Evolutionary conservation across 805 yeast genomes (phyloP), one percentile per base, ranked within the genome.

Genomic region (Tetrapisispora fleetii): DNA sequence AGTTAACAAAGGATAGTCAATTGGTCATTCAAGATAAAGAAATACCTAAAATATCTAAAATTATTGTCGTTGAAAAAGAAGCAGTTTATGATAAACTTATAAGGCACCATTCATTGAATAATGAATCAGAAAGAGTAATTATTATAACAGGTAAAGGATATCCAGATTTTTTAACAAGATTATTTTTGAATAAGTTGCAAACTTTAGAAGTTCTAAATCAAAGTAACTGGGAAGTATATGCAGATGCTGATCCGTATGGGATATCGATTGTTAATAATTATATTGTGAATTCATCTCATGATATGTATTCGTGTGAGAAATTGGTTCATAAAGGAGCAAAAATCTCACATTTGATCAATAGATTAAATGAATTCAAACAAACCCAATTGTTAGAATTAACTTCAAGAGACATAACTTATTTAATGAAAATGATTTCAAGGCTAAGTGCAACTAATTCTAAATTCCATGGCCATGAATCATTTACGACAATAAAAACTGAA

Each of bases 181-280:
- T 52, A 13, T 79, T 81, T 53, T 56, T 78, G 0, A 48, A 59
- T 3, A 51, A 48, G 43, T 48, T 76, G 28, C 46, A 39, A 30
- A 24, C 11, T 41, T 62, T n/a, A 60, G 64, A 2, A 38, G 49
- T 0, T 53, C 21, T 47, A 43, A 4, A 11, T 5, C 18, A 14
- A 19, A 37, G 67, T 1, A 69, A 70, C 4, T 65, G 79, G 16
- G 54, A 64, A 17, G 78, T 79, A 0, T 66, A 75, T 51, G 76
- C 79, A 24, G 91, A 84, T 62, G 73, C 82, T 27, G 91, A 84
- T 58, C 77, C 84, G 2, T 76, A 80, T 62, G 91, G 90, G 0
- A 57, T 80, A 8, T 69, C 73, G 56, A 84, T 83, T n/a, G 72
- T 75, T 39, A 57, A 68, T 27, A 74, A 72, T 45, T 81, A 75